Percentiles rank a stretch among this genome's conserved stretches.
Evolutionary conservation across 2,329 filamentous ascomycete species (phyloP).

Genomic region (Penicillium sp.): DNA sequence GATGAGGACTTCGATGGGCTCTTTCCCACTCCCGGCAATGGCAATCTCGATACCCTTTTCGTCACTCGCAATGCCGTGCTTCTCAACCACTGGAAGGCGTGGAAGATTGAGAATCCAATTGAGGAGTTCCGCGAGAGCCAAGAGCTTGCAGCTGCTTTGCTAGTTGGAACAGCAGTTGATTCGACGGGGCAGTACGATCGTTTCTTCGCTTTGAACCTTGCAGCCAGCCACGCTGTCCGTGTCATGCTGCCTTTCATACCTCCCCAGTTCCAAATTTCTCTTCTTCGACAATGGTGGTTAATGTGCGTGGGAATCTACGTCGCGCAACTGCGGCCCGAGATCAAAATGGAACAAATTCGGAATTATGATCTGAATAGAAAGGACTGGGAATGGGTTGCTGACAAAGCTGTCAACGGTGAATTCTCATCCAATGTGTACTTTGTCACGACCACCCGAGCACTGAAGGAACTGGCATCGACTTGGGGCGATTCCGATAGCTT

Average conservation of each 20-base stretch:
- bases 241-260: constrained; percentile 78
- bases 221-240: constrained; percentile 83
- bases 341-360: constrained; percentile 65
- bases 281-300: constrained; percentile 89
- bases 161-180: constrained; percentile 35
- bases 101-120: constrained; percentile 68
- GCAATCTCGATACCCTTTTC: constrained; percentile 68
- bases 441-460: constrained; percentile 74
- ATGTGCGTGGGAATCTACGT: constrained; percentile 77
- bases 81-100: constrained; percentile 88
- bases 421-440: constrained; percentile 75
- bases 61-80: constrained; percentile 66
- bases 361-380: constrained; percentile 60
- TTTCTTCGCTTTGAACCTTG: constrained; percentile 77
- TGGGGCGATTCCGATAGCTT: constrained; percentile 47
- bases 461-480: constrained; percentile 32
- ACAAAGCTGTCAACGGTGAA: constrained; percentile 66
- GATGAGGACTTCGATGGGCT: constrained; percentile 70
- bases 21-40: constrained; percentile 57
- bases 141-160: constrained; percentile 50
- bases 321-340: constrained; percentile 67
- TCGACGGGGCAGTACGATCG: constrained; percentile 67
- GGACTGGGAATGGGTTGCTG: constrained; percentile 73
- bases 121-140: constrained; percentile 72
- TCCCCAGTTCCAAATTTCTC: constrained; percentile 64